Evolutionary conservation across 352 stramenopile species (phyloP), one percentile per base, ranked within the genome.

Genomic region (Plasmopara viticola): DNA sequence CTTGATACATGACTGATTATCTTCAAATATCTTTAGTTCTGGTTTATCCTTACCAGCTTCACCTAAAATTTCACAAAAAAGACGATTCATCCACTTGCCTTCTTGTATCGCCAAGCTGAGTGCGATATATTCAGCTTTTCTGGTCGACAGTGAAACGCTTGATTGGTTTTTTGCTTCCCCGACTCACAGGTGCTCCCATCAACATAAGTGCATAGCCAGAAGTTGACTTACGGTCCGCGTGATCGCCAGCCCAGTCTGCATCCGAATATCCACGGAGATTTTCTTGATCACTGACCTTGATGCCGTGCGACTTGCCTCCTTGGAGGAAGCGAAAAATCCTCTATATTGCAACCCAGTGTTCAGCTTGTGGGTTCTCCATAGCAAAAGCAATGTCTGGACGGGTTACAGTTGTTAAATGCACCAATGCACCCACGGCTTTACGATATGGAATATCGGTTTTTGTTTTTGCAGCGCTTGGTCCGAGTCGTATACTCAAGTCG

Each of bases 311-410:
- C 35, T 55, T 58, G 39, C 49, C 57, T 2, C 55, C 55, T 53
- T 62, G 44, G 4, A 62, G 13, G 20, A 49, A 62, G 4, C 48
- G 48, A 35, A 53, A 53, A 7, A 50, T 47, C 0, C 48, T 35
- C 48, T 62, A 57, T 34, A 58, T 25, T 31, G 38, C 51, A 51
- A 35, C 34, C 50, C 50, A 64, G 51, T 1, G 40, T 25, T 25
- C 20, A 25, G 20, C 20, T 25, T 25, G 3, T 3, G 20, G 42
- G 13, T 60, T 65, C 28, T 56, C 35, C 51, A 65, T 57, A 2
- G 42, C 54, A 5, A 44, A 62, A 8, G 44, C 49, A 25, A 63
- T 58, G 14, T 58, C 49, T 29, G 56, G 56, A 3, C 39, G 56
- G 20, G 20, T 25, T 25, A 3, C 20, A 25, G 20, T 25, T 25